phyloP scores from a whole-genome alignment of 345 rosid species.

The Draba incana region DNA sequence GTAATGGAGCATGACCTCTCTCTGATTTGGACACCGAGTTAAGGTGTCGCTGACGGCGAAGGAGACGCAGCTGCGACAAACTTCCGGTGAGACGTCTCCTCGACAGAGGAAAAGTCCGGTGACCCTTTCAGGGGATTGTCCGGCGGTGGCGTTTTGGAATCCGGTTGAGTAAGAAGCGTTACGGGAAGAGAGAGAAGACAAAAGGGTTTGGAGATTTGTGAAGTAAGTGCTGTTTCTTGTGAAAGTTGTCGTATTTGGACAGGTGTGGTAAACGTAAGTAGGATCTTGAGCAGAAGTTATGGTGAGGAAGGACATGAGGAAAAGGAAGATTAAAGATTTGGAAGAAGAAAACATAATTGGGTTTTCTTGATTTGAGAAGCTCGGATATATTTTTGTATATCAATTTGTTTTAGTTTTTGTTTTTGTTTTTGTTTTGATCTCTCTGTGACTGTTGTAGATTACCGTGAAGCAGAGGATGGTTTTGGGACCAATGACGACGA shows the following conservation, averaged over 20 bases:
- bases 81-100: not conserved
- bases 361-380: not conserved
- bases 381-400: no score
- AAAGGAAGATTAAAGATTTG: constrained; percentile 10
- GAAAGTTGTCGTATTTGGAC: constrained; percentile 35
- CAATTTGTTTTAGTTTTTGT: no score
- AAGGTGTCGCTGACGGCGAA: constrained; percentile 13
- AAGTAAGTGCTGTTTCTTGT: constrained; percentile 29
- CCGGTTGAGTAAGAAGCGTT: no score
- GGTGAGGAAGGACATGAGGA: constrained; percentile 25
- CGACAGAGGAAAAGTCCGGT: no score
- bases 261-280: fast-evolving
- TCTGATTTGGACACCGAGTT: constrained; percentile 35
- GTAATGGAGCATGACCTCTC: constrained; percentile 35
- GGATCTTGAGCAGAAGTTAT: constrained; percentile 40
- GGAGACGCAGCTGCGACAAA: constrained; percentile 44
- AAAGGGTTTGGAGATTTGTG: no score
- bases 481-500: no score
- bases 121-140: no score
- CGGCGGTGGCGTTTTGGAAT: no score
- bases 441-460: no score
- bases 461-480: no score
- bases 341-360: constrained; percentile 6
- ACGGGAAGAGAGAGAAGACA: no score
- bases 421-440: no score